Conservation (phyloP, 805 yeast genomes). For the Kluyveromyces wickerhamii region DNA sequence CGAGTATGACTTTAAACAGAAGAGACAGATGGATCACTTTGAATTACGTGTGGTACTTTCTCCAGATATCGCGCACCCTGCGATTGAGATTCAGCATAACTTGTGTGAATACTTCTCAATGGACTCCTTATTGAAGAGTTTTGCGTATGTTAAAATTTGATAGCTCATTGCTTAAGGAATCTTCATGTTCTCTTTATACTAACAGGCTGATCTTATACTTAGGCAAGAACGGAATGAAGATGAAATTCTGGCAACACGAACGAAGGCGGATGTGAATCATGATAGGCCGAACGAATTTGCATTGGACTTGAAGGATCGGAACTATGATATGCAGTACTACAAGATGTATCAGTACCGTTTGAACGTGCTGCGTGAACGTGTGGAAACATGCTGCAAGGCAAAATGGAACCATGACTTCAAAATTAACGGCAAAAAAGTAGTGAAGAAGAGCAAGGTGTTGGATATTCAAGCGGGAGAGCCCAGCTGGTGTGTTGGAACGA, state of each 20-base stretch:
- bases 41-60: too few species aligned
- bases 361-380: conserved; percentile 38
- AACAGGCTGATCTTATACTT: conserved; percentile 1
- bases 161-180: background rate
- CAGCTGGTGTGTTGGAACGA: conserved; percentile 82
- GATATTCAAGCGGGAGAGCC: conserved; percentile 36
- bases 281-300: conserved; percentile 16
- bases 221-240: conserved; percentile 5
- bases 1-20: too few species aligned
- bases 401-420: conserved; percentile 49
- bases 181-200: background rate
- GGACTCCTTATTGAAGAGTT: conserved; percentile 8
- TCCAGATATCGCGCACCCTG: too few species aligned
- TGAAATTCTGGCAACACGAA: conserved; percentile 10
- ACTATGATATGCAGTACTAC: conserved; percentile 51
- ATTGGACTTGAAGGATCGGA: conserved; percentile 29
- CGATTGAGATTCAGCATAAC: too few species aligned
- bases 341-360: conserved; percentile 48
- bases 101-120: too few species aligned
- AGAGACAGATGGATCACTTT: too few species aligned
- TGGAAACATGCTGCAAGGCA: conserved; percentile 37
- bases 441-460: conserved; percentile 37
- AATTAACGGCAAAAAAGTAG: conserved; percentile 32
- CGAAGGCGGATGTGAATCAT: conserved; percentile 12
- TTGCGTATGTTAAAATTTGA: conserved; percentile 7